Base-by-base conservation (phyloP, 495 filamentous ascomycete species). In the Evernia prunastri region DNA sequence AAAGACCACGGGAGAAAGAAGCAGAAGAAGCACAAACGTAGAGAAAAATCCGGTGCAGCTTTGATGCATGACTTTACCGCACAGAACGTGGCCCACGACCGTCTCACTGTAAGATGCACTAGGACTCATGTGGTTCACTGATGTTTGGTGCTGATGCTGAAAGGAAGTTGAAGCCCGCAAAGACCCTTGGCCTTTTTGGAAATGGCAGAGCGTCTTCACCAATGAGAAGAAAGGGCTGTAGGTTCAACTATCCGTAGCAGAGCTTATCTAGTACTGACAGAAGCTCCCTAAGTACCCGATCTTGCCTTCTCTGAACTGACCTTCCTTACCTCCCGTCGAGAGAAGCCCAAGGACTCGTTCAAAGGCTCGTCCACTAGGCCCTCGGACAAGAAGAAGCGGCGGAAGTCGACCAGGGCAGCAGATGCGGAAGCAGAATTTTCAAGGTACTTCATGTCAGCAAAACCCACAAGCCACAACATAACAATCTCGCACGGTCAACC, bases 171-270 rank as follows among this genome's bases (percentile, higher is more conserved):
- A 91, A 87, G 77, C 84, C 78, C 67, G 73, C 69, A 67, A 73
- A 75, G 56, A 77, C 70, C 45, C 72, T 78, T 69, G 90, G 90
- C 0, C 74, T 94, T 10, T 93, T 93, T 72, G 83, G 81, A 31
- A 92, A 86, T 69, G 88, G 88, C 3, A 84, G 81, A 58, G 77
- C 82, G 35, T 91, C 89, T 15, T 83, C 81, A 51, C 82, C 81
- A 35, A 63, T 83, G 60, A 76, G 72, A 65, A 75, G 79, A 64
- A 76, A 72, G 66, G 77, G 78, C 62, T 68, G 79, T 82, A 73
- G 72, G 75, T 70, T 51, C 59, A 31, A 47, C 18, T 11, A 17
- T 37, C 31, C 18, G 20, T 37, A 39, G 63, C 36, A 39, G 23
- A 1, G 17, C 0, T 54, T 39, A 11, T 25, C 18, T 15, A 25